phyloP scores from a whole-genome alignment of 2,329 filamentous ascomycete genomes.

The Pseudogymnoascus sp. region DNA sequence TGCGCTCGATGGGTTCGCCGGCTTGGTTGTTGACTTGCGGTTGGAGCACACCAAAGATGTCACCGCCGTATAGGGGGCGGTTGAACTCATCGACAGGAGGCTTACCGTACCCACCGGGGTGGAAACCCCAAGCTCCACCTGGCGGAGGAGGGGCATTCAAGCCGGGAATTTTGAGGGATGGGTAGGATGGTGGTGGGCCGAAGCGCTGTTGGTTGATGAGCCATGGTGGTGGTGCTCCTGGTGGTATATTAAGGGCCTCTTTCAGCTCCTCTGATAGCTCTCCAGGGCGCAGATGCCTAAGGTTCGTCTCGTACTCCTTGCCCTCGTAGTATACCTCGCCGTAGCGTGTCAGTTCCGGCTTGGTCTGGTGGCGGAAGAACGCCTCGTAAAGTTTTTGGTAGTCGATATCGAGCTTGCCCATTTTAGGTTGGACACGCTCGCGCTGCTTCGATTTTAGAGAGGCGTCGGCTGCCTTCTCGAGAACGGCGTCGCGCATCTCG shows the following conservation, averaged over 20 bases:
- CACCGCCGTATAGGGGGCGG: constrained; percentile 82
- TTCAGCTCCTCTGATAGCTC: constrained; percentile 83
- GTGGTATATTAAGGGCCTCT: constrained; percentile 88
- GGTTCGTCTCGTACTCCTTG: constrained; percentile 94
- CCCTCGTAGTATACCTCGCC: constrained; percentile 99
- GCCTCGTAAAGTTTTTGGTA: constrained; percentile 98
- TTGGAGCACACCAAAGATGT: constrained; percentile 77
- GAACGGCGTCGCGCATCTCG: constrained; percentile 93
- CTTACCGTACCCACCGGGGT: constrained; percentile 92
- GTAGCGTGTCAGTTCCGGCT: constrained; percentile 86
- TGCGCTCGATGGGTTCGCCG: constrained; percentile 77
- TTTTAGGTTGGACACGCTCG: constrained; percentile 88
- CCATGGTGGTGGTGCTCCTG: constrained; percentile 90
- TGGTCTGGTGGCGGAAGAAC: constrained; percentile 96
- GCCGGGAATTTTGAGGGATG: constrained; percentile 88
- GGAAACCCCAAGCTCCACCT: constrained; percentile 88
- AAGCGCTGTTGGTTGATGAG: constrained; percentile 93
- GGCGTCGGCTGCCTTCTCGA: constrained; percentile 92
- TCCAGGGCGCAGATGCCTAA: constrained; percentile 81
- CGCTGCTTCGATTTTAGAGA: constrained; percentile 91
- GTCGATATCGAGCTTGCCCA: constrained; percentile 95
- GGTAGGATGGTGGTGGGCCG: constrained; percentile 89
- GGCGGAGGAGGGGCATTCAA: constrained; percentile 87
- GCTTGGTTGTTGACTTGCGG: constrained; percentile 53
- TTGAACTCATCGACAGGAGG: constrained; percentile 92